These are phyloP conservation scores for Somion occarium DNA, from an alignment of 1,284 basidiomycete genomes.

Conservation along the genomic window DNA sequence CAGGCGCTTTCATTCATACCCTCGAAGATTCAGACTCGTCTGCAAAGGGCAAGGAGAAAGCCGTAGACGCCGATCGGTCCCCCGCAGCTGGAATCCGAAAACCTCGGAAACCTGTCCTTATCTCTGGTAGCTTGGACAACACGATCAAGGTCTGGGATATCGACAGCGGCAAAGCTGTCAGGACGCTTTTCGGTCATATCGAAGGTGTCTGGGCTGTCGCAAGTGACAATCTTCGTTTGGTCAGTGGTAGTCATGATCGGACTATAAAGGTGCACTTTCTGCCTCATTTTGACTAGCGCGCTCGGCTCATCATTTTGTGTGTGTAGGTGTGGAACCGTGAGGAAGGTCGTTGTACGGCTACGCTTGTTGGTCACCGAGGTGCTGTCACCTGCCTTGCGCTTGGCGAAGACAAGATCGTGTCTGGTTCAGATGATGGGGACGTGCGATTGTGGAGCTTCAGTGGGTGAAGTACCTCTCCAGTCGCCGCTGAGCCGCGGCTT, in stretches of 20 bases:
- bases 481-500: too few relatives aligned
- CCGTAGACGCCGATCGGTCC: slow-evolving; percentile 9
- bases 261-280: slow-evolving; percentile 73
- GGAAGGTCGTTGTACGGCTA: slow-evolving; percentile 83
- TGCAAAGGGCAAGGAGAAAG: background rate
- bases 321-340: slow-evolving; percentile 88
- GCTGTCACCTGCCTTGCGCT: slow-evolving; percentile 90
- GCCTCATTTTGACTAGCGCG: slow-evolving; percentile 4
- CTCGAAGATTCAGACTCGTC: background rate
- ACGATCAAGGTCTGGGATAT: slow-evolving; percentile 98
- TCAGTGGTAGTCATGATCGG: slow-evolving; percentile 89
- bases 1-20: slow-evolving; percentile 11
- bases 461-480: slow-evolving; percentile 26
- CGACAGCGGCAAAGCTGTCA: slow-evolving; percentile 73
- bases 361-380: slow-evolving; percentile 91
- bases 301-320: slow-evolving; percentile 1
- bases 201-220: slow-evolving; percentile 97
- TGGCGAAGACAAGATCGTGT: slow-evolving; percentile 94
- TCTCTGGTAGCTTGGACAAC: slow-evolving; percentile 93
- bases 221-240: slow-evolving; percentile 88
- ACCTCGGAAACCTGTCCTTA: slow-evolving; percentile 60
- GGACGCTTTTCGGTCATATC: slow-evolving; percentile 94
- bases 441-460: slow-evolving; percentile 81
- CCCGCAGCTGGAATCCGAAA: background rate
- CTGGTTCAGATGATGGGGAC: slow-evolving; percentile 88